Evolutionary conservation across 768 basidiomycete species (phyloP), one percentile per base, ranked within the genome.

Genomic region (Hygrophoropsis aurantiaca): DNA sequence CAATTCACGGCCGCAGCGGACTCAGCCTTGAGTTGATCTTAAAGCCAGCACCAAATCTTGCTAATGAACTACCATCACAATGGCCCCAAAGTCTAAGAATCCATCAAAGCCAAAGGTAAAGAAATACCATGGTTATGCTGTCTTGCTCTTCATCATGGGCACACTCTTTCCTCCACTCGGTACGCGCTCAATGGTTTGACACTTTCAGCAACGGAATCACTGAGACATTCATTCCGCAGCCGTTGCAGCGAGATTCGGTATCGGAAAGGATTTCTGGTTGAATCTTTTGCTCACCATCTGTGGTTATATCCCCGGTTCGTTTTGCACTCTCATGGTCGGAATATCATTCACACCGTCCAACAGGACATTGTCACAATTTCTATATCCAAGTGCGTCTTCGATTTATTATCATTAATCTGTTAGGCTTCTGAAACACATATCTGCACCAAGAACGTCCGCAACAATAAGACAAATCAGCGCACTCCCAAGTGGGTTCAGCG

Each of bases 401-500:
- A 46, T 50, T 38, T 40, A 32, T 13, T 30, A 26, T 26, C 19
- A 23, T 6, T 39, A 18, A 32, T 39, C 42, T 35, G 38, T 49
- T 15, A 54, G 46, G 23, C 52, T 40, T 38, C 56, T 30, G 44
- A 34, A 30, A 5, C 26, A 9, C 13, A 30, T 30, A 13, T 35
- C 25, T 6, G n/a, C 40, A 21, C 44, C 18, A 62, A 97, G 85
- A 97, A 97, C 68, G 84, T 97, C 54, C 78, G 94, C 47, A 97
- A 97, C 72, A 97, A 97, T 75, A 91, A 94, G 75, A 94, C 82
- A 57, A 80, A 89, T 62, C 75, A 78, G 11, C 84, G 94, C 36
- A 97, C 94, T n/a, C 94, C 94, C 16, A 94, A 97, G 68, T 97
- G 94, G 94, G 87, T 86, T 0, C 75, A 89, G 67, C 80, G 86